Evolutionary conservation across 352 stramenopile genomes (phyloP), one percentile per base, ranked within the genome.

Genomic region (Peronospora belbahrii): DNA sequence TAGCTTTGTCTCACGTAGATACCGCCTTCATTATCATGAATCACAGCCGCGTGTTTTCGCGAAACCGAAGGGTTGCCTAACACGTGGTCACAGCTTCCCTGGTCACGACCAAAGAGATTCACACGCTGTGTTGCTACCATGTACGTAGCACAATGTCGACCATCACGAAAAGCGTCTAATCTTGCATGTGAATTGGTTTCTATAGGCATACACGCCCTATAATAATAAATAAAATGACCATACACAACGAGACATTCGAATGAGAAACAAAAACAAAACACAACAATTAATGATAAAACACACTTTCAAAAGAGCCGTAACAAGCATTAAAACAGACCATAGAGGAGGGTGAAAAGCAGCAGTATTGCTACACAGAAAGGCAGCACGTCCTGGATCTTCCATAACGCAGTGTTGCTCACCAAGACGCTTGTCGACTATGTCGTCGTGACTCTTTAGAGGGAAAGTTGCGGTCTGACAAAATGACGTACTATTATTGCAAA

Each of bases 41-140:
- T 90, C 36, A 92, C 63, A 2, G 83, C 79, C 15, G 83, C 83
- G 57, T 94, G 83, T 52, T 94, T 94, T 39, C 83, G 69, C 19
- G 83, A 94, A 30, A 94, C 64, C 19, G 80, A 90, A 14, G 83
- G 83, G 46, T 94, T 94, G 43, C 80, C 83, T 48, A 94, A 48
- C 52, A 94, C 78, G 45, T 92, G 79, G 57, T 94, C 80, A 56
- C 80, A 90, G 49, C 56, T 82, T 42, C 89, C 75, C 48, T 92
- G 83, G 48, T 94, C 83, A 20, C 83, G 83, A 0, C 83, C 83
- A 44, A 94, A 91, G 25, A 91, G 48, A 46, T 83, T 92, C 30
- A 94, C 74, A 23, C 70, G 67, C 46, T 92, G 83, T 36, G 77
- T 92, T 23, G 75, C 65, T 39, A 92, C 67, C 75, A 92, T 87